Evolutionary conservation across 2,329 filamentous ascomycete genomes (phyloP).

Genomic region (Mycosphaerella sp.): DNA sequence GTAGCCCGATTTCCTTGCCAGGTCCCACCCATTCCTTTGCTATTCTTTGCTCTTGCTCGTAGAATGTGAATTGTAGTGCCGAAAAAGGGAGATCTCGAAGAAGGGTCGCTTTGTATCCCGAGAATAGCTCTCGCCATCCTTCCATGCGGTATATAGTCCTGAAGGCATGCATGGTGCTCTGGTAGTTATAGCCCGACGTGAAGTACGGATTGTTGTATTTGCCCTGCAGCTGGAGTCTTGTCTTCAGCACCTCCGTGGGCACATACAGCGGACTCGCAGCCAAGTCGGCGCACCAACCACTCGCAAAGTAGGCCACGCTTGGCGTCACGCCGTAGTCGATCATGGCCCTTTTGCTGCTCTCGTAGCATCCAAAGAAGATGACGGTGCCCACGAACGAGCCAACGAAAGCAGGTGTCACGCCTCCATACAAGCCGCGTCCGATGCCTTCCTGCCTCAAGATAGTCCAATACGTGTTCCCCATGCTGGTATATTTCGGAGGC

Average conservation of each 20-base stretch:
- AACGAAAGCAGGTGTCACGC: constrained; percentile 83
- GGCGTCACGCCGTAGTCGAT: constrained; percentile 77
- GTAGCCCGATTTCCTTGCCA: constrained; percentile 75
- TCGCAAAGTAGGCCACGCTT: constrained; percentile 76
- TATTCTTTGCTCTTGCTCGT: constrained; percentile 84
- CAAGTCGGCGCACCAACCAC: constrained; percentile 87
- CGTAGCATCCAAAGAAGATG: constrained; percentile 93
- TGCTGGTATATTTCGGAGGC: constrained; percentile 84
- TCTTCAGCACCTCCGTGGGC: constrained; percentile 95
- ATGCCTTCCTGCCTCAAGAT: constrained; percentile 92
- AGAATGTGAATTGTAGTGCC: constrained; percentile 94
- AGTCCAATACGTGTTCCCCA: constrained; percentile 84
- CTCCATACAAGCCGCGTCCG: constrained; percentile 78
- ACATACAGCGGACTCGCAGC: constrained; percentile 92
- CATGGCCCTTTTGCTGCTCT: constrained; percentile 86
- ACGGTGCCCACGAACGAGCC: constrained; percentile 92
- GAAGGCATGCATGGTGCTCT: constrained; percentile 73
- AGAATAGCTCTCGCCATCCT: constrained; percentile 79
- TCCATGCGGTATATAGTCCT: constrained; percentile 78
- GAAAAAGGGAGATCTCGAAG: constrained; percentile 94
- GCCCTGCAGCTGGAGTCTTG: constrained; percentile 89
- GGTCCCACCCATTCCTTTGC: constrained; percentile 68
- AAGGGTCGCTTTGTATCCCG: constrained; percentile 95
- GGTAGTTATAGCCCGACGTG: constrained; percentile 92
- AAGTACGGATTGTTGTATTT: constrained; percentile 94